Evolutionary conservation across 805 yeast species (phyloP).

Genomic region (Kodamaea leandrae): DNA sequence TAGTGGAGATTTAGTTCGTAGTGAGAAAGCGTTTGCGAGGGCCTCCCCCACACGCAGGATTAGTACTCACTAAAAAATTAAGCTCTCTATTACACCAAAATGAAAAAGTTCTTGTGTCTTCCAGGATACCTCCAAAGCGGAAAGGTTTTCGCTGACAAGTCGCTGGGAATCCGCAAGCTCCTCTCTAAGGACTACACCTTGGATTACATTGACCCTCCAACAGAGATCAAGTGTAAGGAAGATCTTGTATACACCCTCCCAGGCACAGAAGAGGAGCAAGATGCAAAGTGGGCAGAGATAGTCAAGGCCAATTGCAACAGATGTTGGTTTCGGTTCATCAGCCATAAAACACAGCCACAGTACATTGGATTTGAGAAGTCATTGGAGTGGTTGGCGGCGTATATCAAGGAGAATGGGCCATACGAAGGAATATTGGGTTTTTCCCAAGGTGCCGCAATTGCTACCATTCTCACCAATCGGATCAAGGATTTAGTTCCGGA

Average conservation of each 20-base stretch:
- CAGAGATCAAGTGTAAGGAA: constrained; percentile 20
- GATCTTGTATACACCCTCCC: constrained; percentile 30
- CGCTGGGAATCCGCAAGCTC: constrained; percentile 32
- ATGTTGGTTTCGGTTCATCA: constrained; percentile 34
- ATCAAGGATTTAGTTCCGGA: constrained; percentile 21
- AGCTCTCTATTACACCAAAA: neutral
- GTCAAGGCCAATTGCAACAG: constrained; percentile 28
- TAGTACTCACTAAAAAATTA: no score
- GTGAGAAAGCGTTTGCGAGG: no score
- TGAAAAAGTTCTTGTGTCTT: constrained; percentile 24
- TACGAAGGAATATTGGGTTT: constrained; percentile 43
- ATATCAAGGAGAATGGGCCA: constrained; percentile 38
- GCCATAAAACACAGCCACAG: constrained; percentile 14
- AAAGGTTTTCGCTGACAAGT: constrained; percentile 29
- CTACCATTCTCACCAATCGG: constrained; percentile 27
- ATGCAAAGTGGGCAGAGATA: constrained; percentile 30
- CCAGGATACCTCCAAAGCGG: constrained; percentile 42
- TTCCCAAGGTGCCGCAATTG: constrained; percentile 44
- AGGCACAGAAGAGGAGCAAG: constrained; percentile 22
- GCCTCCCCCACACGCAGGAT: no score
- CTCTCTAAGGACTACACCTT: constrained; percentile 27
- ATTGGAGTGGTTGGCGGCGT: constrained; percentile 22
- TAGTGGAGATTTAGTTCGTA: no score
- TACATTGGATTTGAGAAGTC: constrained; percentile 31
- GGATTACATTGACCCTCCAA: constrained; percentile 36